Base-by-base conservation (phyloP, 2,329 filamentous ascomycete genomes). In the Verticillium zaregamsianum region DNA sequence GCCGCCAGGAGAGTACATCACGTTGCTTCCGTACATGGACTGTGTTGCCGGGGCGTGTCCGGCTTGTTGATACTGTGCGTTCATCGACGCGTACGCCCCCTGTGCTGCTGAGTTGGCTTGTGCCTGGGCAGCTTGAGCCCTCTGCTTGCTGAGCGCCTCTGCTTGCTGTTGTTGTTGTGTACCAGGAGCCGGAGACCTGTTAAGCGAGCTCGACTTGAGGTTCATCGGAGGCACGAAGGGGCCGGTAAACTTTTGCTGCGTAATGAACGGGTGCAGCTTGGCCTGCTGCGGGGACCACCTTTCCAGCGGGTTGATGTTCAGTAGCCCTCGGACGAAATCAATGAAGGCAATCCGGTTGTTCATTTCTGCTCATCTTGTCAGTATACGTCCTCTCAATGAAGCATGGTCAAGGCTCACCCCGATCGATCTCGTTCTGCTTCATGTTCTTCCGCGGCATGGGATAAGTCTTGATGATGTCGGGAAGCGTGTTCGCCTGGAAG, bases 391-490 rank as follows among this genome's bases (percentile, higher is more conserved):
- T 31, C 15, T 5, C 31, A 4, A n/a, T 55, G 15, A 3, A 17
- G 49, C 45, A 55, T 66, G 62, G 67, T 64, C 59, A 25, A 23
- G 35, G 32, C 58, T 55, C 81, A 97, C 95, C 95, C 90, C 95
- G 82, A 70, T 99, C 95, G 66, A 99, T 90, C 77, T 99, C 95
- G 68, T 88, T 91, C 74, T 90, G 93, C 80, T 99, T 99, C 95
- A 99, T 99, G 72, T 97, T 97, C 80, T 99, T 99, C 71, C 95
- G 86, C 57, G 95, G 95, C 94, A 99, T 97, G 6, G 95, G 91
- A 73, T 99, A 99, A 61, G 91, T 93, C 73, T 96, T 92, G 79
- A 99, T 98, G 66, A 99, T 99, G 67, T 99, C 95, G 4, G 94
- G 94, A 59, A 99, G 79, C 1, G 93, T 96, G 49, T 88, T 97